A percentile compares a stretch with the other conserved stretches of the same genome.
phyloP scores from a whole-genome alignment of 2,329 filamentous ascomycete species.

The Aurifilum marmelostoma region DNA sequence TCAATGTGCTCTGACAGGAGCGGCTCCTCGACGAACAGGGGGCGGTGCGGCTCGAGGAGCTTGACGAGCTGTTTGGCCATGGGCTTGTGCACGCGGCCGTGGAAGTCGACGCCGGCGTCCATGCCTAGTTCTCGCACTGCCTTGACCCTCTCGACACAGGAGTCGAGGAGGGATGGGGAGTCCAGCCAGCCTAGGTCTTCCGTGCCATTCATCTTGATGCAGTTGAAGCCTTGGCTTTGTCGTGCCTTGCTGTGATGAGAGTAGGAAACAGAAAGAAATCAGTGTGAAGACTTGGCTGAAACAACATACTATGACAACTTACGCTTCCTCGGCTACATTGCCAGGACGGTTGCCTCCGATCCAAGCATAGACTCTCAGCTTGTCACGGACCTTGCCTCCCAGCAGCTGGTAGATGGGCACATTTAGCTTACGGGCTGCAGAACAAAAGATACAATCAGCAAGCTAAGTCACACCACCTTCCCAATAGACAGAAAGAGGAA shows the following conservation, averaged over 20 bases:
- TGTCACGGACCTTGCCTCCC: constrained; percentile 66
- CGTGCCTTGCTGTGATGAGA: constrained; percentile 48
- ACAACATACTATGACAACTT: constrained; percentile 28
- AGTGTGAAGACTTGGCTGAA: background rate
- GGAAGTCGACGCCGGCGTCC: constrained; percentile 69
- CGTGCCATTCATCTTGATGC: constrained; percentile 71
- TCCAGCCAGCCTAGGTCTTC: constrained; percentile 70
- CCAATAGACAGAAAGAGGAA: background rate
- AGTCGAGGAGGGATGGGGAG: constrained; percentile 58
- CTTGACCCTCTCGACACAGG: constrained; percentile 62
- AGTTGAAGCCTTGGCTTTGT: constrained; percentile 57
- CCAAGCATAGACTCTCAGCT: constrained; percentile 68
- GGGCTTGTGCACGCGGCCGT: constrained; percentile 69
- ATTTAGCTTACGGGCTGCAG: constrained; percentile 37
- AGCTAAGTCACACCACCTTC: too few species aligned
- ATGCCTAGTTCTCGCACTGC: constrained; percentile 66
- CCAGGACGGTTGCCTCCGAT: constrained; percentile 68
- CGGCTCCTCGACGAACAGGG: constrained; percentile 69
- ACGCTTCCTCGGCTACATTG: constrained; percentile 62
- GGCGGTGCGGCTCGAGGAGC: constrained; percentile 62
- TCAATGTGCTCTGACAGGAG: constrained; percentile 63
- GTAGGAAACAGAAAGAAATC: background rate
- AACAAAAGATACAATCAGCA: background rate
- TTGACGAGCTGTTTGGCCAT: constrained; percentile 72
- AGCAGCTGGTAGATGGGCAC: constrained; percentile 68